Percentiles rank a stretch among this genome's conserved stretches.
Conservation (phyloP, 805 yeast species). For the Ogataea nakhonphanomensis region DNA sequence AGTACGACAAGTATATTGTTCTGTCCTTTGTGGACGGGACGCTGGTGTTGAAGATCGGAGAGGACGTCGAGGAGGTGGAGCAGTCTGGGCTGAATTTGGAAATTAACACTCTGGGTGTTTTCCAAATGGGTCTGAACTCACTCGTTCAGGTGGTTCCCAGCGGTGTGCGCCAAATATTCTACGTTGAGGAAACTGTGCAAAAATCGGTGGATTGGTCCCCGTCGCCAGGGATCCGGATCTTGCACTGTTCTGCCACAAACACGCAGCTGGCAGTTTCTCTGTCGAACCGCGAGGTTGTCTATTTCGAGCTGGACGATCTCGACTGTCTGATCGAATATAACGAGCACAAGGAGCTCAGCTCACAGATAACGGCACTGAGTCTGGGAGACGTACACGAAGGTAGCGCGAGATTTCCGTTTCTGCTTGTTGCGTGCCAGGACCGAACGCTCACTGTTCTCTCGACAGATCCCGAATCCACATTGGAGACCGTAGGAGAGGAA, state of each 20-base stretch:
- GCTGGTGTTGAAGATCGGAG: constrained; percentile 72
- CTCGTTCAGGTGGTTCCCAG: constrained; percentile 69
- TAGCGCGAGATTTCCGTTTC: constrained; percentile 47
- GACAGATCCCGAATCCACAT: constrained; percentile 52
- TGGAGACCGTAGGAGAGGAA: constrained; percentile 63
- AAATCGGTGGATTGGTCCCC: constrained; percentile 68
- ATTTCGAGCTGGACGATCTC: constrained; percentile 71
- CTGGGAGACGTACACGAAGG: constrained; percentile 50
- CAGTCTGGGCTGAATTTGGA: constrained; percentile 52
- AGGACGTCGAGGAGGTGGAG: constrained; percentile 69
- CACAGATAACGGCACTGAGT: constrained; percentile 46
- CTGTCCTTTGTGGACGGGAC: constrained; percentile 66
- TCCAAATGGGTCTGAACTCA: constrained; percentile 60
- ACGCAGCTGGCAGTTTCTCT: constrained; percentile 69
- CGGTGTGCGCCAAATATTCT: constrained; percentile 60
- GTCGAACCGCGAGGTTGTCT: constrained; percentile 70
- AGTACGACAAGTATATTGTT: constrained; percentile 59
- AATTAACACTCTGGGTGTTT: constrained; percentile 63
- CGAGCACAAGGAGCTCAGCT: constrained; percentile 51
- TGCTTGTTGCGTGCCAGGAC: constrained; percentile 73
- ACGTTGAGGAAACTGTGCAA: constrained; percentile 28
- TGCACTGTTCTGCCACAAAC: constrained; percentile 57
- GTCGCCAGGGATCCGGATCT: constrained; percentile 68
- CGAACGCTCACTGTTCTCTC: constrained; percentile 67
- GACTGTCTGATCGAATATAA: constrained; percentile 71